Base-by-base conservation (phyloP, 495 filamentous ascomycete species). In the Penicillium taxi region DNA sequence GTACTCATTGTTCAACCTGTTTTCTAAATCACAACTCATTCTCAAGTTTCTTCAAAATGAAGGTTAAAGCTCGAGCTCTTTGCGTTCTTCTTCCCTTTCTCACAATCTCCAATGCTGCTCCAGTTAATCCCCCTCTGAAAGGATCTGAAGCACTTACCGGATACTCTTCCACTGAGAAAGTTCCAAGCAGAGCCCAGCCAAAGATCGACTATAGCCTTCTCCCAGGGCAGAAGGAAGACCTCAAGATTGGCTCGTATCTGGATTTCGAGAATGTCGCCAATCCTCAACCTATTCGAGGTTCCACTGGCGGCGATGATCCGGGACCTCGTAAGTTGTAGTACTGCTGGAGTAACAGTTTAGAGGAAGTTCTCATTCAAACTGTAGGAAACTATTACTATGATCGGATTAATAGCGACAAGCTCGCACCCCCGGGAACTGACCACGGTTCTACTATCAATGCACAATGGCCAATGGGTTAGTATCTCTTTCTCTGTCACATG, bases 241-340 rank as follows among this genome's bases (percentile, higher is more conserved):
- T 69, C 1, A 61, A 75, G 2, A 53, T 77, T 6, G 81, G 82
- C 0, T 46, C 73, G 3, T 80, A 74, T 33, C 69, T 86, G 1
- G 73, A 86, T 45, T 81, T 86, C 33, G 57, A 68, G 16, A 63
- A 73, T 43, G 67, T 72, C 14, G 62, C 73, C 9, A 74, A 77
- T 8, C 81, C 81, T 2, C 80, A 87, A 53, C 81, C 81, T 1
- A 76, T 86, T 28, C 71, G 81, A n/a, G 80, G 78, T 4, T 51
- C 36, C 13, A 53, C 37, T 9, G 79, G 78, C 3, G 65, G 59
- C 3, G 82, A 75, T 2, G 74, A 83, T 46, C 74, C 80, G 6
- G 78, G 78, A 3, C 78, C 78, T 32, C 59, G 78, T n/a, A n/a
- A n/a, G n/a, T n/a, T n/a, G n/a, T n/a, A n/a, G n/a, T n/a, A n/a